Conservation (phyloP, 2,329 filamentous ascomycete genomes). For the Calonectria hawksworthii region DNA sequence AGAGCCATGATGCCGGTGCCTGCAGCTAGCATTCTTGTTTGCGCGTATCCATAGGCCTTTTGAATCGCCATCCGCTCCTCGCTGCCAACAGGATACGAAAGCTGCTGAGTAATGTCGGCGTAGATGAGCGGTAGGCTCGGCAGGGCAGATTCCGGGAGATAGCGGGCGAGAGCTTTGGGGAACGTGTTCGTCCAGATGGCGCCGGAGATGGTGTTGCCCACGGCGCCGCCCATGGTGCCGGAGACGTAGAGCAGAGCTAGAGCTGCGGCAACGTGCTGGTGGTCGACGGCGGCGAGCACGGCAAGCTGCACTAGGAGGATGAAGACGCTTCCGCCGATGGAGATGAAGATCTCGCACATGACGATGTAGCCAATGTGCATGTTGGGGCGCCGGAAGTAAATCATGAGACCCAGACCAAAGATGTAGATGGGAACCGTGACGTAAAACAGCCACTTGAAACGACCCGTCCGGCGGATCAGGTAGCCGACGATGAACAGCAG, state of each 20-base stretch:
- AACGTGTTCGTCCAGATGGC: slow-evolving; percentile 45
- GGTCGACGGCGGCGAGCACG: slow-evolving; percentile 44
- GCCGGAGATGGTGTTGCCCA: slow-evolving; percentile 43
- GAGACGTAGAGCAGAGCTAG: slow-evolving; percentile 42
- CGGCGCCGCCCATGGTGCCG: slow-evolving; percentile 39
- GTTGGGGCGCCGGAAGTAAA: slow-evolving; percentile 44
- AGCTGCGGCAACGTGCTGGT: slow-evolving; percentile 45
- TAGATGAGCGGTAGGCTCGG: slow-evolving; percentile 63
- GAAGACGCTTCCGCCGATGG: slow-evolving; percentile 64
- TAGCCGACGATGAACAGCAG: slow-evolving; percentile 60
- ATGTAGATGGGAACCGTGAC: slow-evolving; percentile 67
- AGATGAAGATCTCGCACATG: slow-evolving; percentile 64
- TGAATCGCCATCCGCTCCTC: slow-evolving; percentile 66
- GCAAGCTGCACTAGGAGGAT: slow-evolving; percentile 47
- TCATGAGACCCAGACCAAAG: slow-evolving; percentile 60
- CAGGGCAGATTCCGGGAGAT: slow-evolving; percentile 59
- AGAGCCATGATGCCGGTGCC: slow-evolving; percentile 48
- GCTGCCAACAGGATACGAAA: slow-evolving; percentile 61
- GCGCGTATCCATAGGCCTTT: slow-evolving; percentile 66
- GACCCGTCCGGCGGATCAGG: slow-evolving; percentile 60
- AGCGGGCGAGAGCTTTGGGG: slow-evolving; percentile 58
- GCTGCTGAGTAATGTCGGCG: slow-evolving; percentile 63
- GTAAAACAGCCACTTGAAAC: slow-evolving; percentile 63
- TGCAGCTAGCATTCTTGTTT: slow-evolving; percentile 59
- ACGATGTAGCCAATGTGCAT: slow-evolving; percentile 59